Conservation (phyloP, 768 basidiomycete species). For the Suillus paluster region DNA sequence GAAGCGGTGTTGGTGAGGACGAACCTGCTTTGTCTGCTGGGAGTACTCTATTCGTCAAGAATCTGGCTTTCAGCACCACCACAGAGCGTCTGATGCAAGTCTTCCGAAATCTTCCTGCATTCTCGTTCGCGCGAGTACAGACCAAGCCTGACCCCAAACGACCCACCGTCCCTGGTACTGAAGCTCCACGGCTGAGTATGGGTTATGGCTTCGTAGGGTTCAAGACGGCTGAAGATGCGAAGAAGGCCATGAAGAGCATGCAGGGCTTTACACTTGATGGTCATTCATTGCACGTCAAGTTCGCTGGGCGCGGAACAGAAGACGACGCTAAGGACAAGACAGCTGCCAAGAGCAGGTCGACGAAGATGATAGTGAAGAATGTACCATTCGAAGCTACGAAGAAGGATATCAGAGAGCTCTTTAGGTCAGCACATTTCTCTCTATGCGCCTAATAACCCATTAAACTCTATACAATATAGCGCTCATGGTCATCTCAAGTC, state of each 20-base stretch:
- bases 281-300: slow-evolving; percentile 80
- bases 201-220: slow-evolving; percentile 98
- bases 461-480: slow-evolving; percentile 42
- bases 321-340: slow-evolving; percentile 47
- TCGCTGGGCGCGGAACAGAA: slow-evolving; percentile 79
- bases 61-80: slow-evolving; percentile 91
- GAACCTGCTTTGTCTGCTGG: slow-evolving; percentile 60
- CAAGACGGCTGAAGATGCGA: slow-evolving; percentile 71
- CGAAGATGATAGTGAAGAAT: slow-evolving; percentile 98
- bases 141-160: slow-evolving; percentile 88
- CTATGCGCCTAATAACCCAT: slow-evolving; percentile 7
- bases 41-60: slow-evolving; percentile 92
- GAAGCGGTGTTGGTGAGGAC: slow-evolving; percentile 40
- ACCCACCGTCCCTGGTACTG: slow-evolving; percentile 37
- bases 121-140: slow-evolving; percentile 87
- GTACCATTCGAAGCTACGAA: slow-evolving; percentile 95
- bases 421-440: slow-evolving; percentile 63
- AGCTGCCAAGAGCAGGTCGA: slow-evolving; percentile 62
- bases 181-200: slow-evolving; percentile 75
- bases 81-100: slow-evolving; percentile 68
- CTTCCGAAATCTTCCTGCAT: slow-evolving; percentile 77
- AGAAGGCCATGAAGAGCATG: slow-evolving; percentile 74
- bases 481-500: slow-evolving; percentile 94
- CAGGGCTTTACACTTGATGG: slow-evolving; percentile 88
- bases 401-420: slow-evolving; percentile 89